Base-by-base conservation (phyloP, 2,329 filamentous ascomycete genomes). In the Ampelomyces quisqualis region DNA sequence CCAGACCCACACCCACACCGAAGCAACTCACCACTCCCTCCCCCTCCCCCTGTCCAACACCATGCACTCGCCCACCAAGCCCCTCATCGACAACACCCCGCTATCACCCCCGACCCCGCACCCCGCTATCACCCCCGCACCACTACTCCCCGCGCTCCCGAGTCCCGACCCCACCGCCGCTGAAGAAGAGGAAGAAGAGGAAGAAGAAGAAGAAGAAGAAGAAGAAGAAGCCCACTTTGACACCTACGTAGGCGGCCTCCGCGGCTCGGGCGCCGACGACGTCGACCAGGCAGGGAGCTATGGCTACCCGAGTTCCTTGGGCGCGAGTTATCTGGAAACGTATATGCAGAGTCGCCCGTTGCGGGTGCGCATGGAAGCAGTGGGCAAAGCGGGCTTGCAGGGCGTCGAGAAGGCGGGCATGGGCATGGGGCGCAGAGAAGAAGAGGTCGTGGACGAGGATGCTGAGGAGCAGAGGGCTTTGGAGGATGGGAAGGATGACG, bases 271-370 rank as follows among this genome's bases (percentile, higher is more conserved):
- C 27, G 55, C 62, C 34, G 64, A 66, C 38, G 53, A 67, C 30
- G 47, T 68, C 5, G 57, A 68, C 17, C 64, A 67, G 26, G 58
- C 52, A 10, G 63, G 63, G 21, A 60, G 53, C 23, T 60, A 65
- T 10, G 65, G 65, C 1, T 68, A 68, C 30, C 65, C 65, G 3
- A 55, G 50, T 10, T 58, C 51, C 19, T 45, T 68, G 2, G 65
- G 65, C 24, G 65, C 65, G 2, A 67, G 63, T 42, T 68, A 67
- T 38, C 51, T 68, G 27, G 65, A 68, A 43, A 65, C 59, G 26
- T 68, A 68, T 29, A 68, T 68, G 64, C 52, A 60, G 43, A 57
- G 49, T 15, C 57, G 65, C 27, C 64, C 65, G 27, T 43, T 67
- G 46, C 61, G 63, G 19, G 65, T 68, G 30, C 38, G 65, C n/a